These are phyloP conservation scores for Plasmopara viticola DNA, from an alignment of 352 stramenopile species.

Conservation along the genomic window DNA sequence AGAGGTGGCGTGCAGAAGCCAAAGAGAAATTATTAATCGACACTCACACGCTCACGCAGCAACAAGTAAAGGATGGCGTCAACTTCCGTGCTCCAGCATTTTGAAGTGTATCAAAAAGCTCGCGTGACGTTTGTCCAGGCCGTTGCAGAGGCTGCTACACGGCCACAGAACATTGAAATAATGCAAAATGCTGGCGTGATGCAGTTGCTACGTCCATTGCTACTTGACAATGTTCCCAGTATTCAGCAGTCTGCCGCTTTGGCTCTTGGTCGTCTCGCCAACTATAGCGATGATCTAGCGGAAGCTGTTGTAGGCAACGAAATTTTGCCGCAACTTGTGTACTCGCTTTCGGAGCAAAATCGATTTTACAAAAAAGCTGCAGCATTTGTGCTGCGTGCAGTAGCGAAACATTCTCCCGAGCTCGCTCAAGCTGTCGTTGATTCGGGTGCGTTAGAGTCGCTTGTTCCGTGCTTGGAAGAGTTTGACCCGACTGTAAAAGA, in stretches of 20 bases:
- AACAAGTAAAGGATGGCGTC: conserved; percentile 46
- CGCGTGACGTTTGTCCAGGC: conserved; percentile 93
- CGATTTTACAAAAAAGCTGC: conserved; percentile 95
- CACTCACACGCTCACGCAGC: background rate
- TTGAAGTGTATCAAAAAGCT: conserved; percentile 94
- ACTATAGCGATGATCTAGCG: conserved; percentile 93
- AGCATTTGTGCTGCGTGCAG: conserved; percentile 89
- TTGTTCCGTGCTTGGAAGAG: conserved; percentile 92
- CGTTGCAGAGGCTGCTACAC: conserved; percentile 90
- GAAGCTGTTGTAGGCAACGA: conserved; percentile 93
- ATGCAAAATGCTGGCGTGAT: conserved; percentile 96
- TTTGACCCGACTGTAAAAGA: conserved; percentile 95
- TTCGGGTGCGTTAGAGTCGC: conserved; percentile 85
- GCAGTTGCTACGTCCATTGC: conserved; percentile 89
- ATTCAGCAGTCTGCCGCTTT: conserved; percentile 93
- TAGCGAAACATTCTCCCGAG: conserved; percentile 93
- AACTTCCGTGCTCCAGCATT: conserved; percentile 90
- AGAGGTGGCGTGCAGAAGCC: too few relatives aligned
- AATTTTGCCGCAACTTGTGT: conserved; percentile 95
- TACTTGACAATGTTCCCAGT: conserved; percentile 93
- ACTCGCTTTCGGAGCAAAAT: conserved; percentile 93
- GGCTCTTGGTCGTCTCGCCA: conserved; percentile 89
- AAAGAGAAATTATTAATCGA: too few relatives aligned
- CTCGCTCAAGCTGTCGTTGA: conserved; percentile 93
- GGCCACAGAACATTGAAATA: conserved; percentile 94